These are phyloP conservation scores for Dendrobium huoshanense DNA, from an alignment of 106 monocot species.

Conservation along the genomic window DNA sequence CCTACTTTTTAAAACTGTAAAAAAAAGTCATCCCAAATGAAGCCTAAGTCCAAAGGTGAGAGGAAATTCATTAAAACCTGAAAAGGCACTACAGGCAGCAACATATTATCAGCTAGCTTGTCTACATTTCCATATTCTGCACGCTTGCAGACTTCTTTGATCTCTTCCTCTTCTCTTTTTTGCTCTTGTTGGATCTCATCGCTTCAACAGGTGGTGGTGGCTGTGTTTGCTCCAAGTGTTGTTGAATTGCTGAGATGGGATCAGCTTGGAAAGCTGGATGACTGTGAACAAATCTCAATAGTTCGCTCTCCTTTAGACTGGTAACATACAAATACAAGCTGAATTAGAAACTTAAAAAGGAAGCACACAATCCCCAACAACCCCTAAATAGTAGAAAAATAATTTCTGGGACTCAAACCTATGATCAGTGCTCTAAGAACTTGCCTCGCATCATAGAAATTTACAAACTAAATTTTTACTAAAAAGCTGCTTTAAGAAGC, in stretches of 20 bases:
- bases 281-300: conserved; percentile 26
- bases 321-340: not conserved
- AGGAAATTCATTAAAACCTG: no score
- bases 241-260: conserved; percentile 48
- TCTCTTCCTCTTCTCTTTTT: conserved; percentile 22
- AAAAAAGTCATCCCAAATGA: no score
- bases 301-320: conserved; percentile 41
- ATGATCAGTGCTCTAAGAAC: no score
- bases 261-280: conserved; percentile 43
- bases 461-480: not conserved
- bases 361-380: not conserved
- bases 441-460: not conserved
- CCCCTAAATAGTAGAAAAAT: no score
- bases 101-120: no score
- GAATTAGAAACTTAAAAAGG: not conserved
- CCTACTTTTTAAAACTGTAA: no score
- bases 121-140: not conserved
- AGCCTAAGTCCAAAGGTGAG: no score
- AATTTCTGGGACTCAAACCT: no score
- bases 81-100: no score
- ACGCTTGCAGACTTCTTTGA: conserved; percentile 2
- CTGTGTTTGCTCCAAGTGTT: conserved; percentile 50
- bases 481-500: no score
- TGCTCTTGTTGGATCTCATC: conserved; percentile 10
- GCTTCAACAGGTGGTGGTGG: conserved; percentile 13